A percentile compares a stretch with the other conserved stretches of the same genome.
phyloP scores from a whole-genome alignment of 805 yeast species.

The Lipomyces spencermartinsiae region DNA sequence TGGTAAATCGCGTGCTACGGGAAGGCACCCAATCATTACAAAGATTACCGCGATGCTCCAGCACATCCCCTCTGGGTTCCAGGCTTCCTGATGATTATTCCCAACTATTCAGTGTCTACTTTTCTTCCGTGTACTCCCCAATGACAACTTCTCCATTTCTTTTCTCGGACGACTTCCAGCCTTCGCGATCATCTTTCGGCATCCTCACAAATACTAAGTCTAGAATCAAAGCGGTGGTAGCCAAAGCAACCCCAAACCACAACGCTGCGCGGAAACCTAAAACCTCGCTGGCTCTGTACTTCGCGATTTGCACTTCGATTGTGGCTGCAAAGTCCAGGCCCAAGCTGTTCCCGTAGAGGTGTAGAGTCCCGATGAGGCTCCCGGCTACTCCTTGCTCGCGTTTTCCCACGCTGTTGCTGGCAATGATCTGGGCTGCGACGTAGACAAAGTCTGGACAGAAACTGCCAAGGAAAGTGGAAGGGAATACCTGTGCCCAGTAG shows the following conservation, averaged over 20 bases:
- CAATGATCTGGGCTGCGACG: slow-evolving; percentile 9
- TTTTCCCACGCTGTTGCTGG: slow-evolving; percentile 4
- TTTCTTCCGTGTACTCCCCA: not conserved
- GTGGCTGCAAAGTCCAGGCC: slow-evolving; percentile 1
- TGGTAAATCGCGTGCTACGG: too few relatives aligned
- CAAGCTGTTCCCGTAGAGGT: slow-evolving; percentile 8
- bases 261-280: slow-evolving; percentile 4
- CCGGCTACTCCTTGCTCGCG: slow-evolving; percentile 5
- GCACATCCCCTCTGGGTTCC: too few relatives aligned
- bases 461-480: not conserved
- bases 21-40: too few relatives aligned
- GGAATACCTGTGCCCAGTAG: slow-evolving; percentile 10
- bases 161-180: slow-evolving; percentile 5
- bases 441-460: slow-evolving; percentile 8
- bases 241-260: slow-evolving; percentile 2
- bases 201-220: slow-evolving; percentile 2
- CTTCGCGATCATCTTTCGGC: slow-evolving; percentile 5
- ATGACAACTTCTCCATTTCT: slow-evolving; percentile 2
- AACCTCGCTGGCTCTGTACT: slow-evolving; percentile 1
- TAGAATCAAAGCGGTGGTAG: not conserved
- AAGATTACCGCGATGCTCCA: too few relatives aligned
- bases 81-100: too few relatives aligned
- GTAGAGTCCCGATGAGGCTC: not conserved
- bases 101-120: too few relatives aligned
- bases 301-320: not conserved